Conservation (phyloP, 257 asterid genomes). For the Anisodus tanguticus region DNA sequence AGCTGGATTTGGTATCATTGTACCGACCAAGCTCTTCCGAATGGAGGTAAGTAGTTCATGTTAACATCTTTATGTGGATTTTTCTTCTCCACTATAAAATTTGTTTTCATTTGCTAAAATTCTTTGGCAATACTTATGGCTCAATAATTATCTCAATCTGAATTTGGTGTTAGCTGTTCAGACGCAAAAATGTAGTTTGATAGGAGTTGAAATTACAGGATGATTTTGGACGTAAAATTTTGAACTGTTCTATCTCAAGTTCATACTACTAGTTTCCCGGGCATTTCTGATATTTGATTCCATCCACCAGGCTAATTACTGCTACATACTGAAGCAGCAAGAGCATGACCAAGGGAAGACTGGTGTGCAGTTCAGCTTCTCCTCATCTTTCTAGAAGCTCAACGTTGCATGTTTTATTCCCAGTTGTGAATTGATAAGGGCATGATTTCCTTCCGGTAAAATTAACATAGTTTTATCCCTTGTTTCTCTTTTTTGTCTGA, state of each 20-base stretch:
- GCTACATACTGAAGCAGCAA: slow-evolving; percentile 73
- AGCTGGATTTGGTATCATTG: slow-evolving; percentile 73
- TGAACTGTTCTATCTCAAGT: not conserved
- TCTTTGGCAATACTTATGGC: not conserved
- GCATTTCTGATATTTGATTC: slow-evolving; percentile 37
- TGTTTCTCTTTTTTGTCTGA: slow-evolving; percentile 3
- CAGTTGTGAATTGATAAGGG: not conserved
- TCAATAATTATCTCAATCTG: not conserved
- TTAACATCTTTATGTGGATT: not conserved
- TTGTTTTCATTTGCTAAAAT: not conserved
- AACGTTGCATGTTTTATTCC: not conserved
- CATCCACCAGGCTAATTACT: slow-evolving; percentile 70
- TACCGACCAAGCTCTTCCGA: slow-evolving; percentile 86
- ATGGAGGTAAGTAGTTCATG: slow-evolving; percentile 73
- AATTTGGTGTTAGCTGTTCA: not conserved
- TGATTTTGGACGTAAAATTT: not conserved
- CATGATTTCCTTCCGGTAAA: not conserved
- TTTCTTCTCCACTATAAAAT: not conserved
- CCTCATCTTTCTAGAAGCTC: slow-evolving; percentile 60
- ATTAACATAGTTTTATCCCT: not conserved
- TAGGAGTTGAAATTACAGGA: slow-evolving; percentile 5
- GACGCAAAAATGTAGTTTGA: not conserved
- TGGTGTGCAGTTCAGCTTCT: slow-evolving; percentile 93
- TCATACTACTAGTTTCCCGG: not conserved
- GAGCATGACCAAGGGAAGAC: slow-evolving; percentile 79